Base-by-base conservation (phyloP, 768 basidiomycete species). In the Lenzites betulinus region DNA sequence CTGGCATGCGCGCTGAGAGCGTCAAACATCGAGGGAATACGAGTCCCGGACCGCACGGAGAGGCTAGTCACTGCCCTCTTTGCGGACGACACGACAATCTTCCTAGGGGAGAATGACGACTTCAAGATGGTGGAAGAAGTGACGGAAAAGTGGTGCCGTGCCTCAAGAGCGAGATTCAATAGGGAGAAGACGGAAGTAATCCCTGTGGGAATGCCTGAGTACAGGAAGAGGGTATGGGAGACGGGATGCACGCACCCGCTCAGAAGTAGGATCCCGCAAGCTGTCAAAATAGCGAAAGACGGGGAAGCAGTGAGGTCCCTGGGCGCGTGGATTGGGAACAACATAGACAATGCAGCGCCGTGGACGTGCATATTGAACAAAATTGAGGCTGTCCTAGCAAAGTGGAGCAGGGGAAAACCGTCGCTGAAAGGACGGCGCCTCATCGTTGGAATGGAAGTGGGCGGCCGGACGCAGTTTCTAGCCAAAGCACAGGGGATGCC, bases 101-200 rank as follows among this genome's bases (percentile, higher is more conserved):
- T 66, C 62, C 71, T 81, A 0, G 65, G 64, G 1, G 66, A 70
- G 39, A 7, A 58, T 0, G 77, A 81, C 44, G 50, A 66, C 3
- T 72, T 72, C 12, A 43, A 51, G 0, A 55, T 55, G 0, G 70
- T 82, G 0, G 33, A 64, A 25, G 25, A 47, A 12, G 28, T 47
- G 6, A 26, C 46, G 13, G 3, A 25, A 3, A 12, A 2, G 1
- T 53, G 51, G 51, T 53, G 51, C 16, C 15, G 13, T 1, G 51
- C 51, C 1, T 22, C 51, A 2, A 23, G 39, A 18, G 51, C 51
- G 12, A 5, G 23, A 2, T 53, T 53, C 39, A 53, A 53, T 16
- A n/a, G 16, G 0, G 30, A 23, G 1, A 53, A 53, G 8, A 53
- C 51, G 0, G 51, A 53, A 16, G 11, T 53, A 8, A 11, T 53